Conservation (phyloP, 2,329 filamentous ascomycete species). For the Ophiostoma sp. region DNA sequence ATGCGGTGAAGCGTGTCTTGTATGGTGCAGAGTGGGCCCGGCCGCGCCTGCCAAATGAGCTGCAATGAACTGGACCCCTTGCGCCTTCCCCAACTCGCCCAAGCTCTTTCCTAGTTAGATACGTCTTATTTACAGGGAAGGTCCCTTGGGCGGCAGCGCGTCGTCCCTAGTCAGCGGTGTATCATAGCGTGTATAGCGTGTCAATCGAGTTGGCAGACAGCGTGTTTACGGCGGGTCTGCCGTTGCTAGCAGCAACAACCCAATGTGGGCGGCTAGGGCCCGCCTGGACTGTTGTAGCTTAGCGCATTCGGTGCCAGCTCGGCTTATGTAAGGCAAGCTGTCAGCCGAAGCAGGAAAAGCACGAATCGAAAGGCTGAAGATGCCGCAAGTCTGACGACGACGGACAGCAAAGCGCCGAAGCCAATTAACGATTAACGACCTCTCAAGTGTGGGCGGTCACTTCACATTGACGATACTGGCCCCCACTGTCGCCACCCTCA, state of each 20-base stretch:
- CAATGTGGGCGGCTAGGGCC: background rate
- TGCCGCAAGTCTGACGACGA: background rate
- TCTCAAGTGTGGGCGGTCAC: background rate
- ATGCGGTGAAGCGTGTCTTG: constrained; percentile 9
- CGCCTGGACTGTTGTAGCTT: background rate
- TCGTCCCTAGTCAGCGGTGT: background rate
- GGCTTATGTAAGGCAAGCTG: constrained; percentile 5
- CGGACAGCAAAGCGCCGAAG: no score
- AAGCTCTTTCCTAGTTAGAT: background rate
- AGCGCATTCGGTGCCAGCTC: background rate
- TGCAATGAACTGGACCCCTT: constrained; percentile 9
- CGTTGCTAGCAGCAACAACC: constrained; percentile 14
- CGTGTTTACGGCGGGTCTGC: constrained; percentile 7
- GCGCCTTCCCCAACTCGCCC: background rate
- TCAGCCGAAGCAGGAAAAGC: constrained; percentile 2
- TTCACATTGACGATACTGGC: no score
- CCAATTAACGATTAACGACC: constrained; percentile 17
- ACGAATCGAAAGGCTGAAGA: constrained; percentile 2
- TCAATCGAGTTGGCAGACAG: constrained; percentile 2
- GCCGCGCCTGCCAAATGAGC: background rate
- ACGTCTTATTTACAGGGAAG: background rate
- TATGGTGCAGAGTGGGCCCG: background rate
- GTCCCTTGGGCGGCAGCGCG: constrained; percentile 9
- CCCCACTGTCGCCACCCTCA: background rate
- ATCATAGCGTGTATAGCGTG: background rate